phyloP scores from a whole-genome alignment of 306 rosid species.

The Begonia loranthoides region DNA sequence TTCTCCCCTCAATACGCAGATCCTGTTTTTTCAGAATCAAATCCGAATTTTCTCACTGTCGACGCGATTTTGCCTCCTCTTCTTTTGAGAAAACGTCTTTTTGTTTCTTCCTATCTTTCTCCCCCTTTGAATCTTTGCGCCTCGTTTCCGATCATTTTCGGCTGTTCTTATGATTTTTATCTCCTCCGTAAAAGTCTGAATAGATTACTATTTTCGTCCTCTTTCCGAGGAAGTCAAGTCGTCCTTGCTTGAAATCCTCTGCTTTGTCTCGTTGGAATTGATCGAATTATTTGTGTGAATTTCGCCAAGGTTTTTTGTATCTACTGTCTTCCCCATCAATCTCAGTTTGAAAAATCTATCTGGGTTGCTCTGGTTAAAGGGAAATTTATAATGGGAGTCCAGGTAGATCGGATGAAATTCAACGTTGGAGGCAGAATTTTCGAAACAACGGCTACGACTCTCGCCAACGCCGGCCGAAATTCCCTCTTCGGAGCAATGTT shows the following conservation, averaged over 20 bases:
- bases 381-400: slow-evolving; percentile 41
- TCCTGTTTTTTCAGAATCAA: slow-evolving; percentile 23
- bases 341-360: neutral
- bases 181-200: no score
- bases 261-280: neutral
- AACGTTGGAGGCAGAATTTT: slow-evolving; percentile 88
- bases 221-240: neutral
- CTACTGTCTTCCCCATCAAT: no score
- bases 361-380: neutral
- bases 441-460: slow-evolving; percentile 79
- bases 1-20: slow-evolving; percentile 19
- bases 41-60: slow-evolving; percentile 3
- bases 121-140: neutral
- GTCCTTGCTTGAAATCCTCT: neutral
- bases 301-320: no score
- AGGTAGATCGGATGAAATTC: slow-evolving; percentile 58
- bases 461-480: slow-evolving; percentile 81
- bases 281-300: no score
- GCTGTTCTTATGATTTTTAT: neutral
- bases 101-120: neutral
- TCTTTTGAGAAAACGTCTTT: neutral
- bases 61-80: slow-evolving; percentile 11
- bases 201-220: neutral
- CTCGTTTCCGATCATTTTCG: neutral
- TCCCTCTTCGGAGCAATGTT: slow-evolving; percentile 84